Percentiles rank a stretch among this genome's conserved stretches.
Conservation (phyloP, 306 rosid species). For the Pyrus betulifolia region DNA sequence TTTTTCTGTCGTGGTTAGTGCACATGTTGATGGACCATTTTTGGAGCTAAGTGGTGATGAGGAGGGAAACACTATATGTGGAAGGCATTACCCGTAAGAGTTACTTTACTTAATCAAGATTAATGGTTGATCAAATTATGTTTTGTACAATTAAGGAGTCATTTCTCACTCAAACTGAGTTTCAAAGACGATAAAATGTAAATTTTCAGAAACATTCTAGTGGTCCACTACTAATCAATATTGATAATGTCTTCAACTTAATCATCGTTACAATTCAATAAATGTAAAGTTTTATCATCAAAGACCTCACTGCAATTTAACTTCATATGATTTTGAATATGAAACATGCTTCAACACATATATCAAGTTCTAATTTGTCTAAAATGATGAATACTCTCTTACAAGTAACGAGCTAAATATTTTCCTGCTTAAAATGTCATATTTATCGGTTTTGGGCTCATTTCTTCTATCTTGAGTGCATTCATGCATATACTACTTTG, state of each 20-base stretch:
- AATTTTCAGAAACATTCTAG: too few species aligned
- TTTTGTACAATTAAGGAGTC: not conserved
- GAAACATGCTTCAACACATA: not conserved
- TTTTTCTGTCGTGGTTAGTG: not conserved
- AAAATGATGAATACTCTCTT: not conserved
- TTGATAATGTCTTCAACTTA: too few species aligned
- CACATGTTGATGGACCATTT: conserved; percentile 6
- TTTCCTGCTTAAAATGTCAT: not conserved
- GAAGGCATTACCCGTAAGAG: conserved; percentile 24
- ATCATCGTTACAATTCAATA: not conserved
- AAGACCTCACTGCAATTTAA: not conserved
- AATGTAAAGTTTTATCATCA: too few species aligned
- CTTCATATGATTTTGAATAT: not conserved
- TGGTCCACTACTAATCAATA: not conserved
- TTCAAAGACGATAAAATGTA: too few species aligned
- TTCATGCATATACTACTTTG: not conserved
- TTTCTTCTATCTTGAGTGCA: not conserved
- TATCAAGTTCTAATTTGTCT: not conserved
- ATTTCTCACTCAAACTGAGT: not conserved
- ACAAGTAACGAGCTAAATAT: too few species aligned
- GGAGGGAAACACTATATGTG: not conserved
- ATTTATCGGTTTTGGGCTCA: not conserved
- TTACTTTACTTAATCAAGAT: not conserved
- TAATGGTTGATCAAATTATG: not conserved
- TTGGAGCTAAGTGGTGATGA: not conserved